These are phyloP conservation scores for Zygotorulaspora sp. DNA, from an alignment of 805 yeast genomes.

Conservation along the genomic window DNA sequence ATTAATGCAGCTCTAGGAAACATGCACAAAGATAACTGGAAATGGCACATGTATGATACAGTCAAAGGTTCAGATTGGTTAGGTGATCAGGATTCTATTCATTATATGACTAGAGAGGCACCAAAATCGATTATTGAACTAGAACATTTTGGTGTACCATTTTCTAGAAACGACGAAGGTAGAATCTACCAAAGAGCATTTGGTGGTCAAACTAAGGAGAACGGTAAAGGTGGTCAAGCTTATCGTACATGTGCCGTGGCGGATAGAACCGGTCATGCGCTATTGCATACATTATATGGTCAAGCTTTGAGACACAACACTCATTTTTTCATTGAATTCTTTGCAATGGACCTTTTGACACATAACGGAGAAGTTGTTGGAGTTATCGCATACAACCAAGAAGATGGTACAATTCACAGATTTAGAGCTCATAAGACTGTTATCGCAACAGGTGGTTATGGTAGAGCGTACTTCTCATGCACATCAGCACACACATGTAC, in stretches of 20 bases:
- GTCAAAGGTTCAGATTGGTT: slow-evolving; percentile 99
- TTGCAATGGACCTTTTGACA: slow-evolving; percentile 90
- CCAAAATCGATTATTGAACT: slow-evolving; percentile 92
- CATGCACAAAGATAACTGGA: slow-evolving; percentile 98
- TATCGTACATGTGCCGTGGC: slow-evolving; percentile 99
- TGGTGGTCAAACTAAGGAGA: slow-evolving; percentile 95
- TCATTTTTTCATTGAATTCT: slow-evolving; percentile 95
- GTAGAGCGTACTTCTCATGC: slow-evolving; percentile 97
- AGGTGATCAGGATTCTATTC: slow-evolving; percentile 99
- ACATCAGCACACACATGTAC: slow-evolving; percentile 99
- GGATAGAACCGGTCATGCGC: slow-evolving; percentile 97
- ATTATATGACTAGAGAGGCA: slow-evolving; percentile 98
- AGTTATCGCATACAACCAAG: slow-evolving; percentile 96
- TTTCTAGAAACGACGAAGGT: slow-evolving; percentile 95
- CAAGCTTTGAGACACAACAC: slow-evolving; percentile 96
- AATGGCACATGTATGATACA: slow-evolving; percentile 99
- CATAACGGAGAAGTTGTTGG: slow-evolving; percentile 96
- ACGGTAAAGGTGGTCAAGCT: slow-evolving; percentile 98
- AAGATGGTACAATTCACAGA: slow-evolving; percentile 97
- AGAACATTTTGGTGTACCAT: slow-evolving; percentile 98
- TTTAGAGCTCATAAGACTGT: slow-evolving; percentile 96
- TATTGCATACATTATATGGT: slow-evolving; percentile 92
- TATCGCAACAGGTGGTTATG: slow-evolving; percentile 98
- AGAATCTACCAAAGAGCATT: slow-evolving; percentile 97
- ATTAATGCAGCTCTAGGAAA: slow-evolving; percentile 98